phyloP scores from a whole-genome alignment of 108 stramenopile species.

The Skeletonema menzelii region DNA sequence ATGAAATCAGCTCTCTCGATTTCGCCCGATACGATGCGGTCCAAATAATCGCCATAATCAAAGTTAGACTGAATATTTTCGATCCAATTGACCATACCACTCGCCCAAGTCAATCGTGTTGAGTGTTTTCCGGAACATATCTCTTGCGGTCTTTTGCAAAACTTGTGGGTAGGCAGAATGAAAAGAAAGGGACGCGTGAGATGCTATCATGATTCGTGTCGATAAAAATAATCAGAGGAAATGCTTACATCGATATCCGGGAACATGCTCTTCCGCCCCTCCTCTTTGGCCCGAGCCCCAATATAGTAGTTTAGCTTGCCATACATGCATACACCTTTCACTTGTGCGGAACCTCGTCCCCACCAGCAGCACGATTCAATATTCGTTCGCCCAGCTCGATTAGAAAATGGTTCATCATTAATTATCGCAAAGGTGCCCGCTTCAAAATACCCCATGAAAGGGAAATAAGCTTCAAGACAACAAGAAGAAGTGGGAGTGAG shows the following conservation, averaged over 20 bases:
- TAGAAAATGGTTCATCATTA: constrained; percentile 18
- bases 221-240: background rate
- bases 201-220: background rate
- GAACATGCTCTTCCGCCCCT: constrained; percentile 16
- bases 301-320: constrained; percentile 42
- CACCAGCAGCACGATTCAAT: constrained; percentile 28
- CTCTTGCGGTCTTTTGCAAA: constrained; percentile 30
- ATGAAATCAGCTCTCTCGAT: constrained; percentile 5
- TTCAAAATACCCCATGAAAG: constrained; percentile 24
- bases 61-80: constrained; percentile 23
- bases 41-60: constrained; percentile 13
- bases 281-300: constrained; percentile 4
- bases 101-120: constrained; percentile 38
- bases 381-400: background rate
- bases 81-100: constrained; percentile 45
- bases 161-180: background rate
- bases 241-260: constrained; percentile 17
- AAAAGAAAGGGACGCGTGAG: background rate
- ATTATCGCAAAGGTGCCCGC: background rate
- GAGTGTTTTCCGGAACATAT: constrained; percentile 31
- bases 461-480: constrained; percentile 9
- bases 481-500: background rate
- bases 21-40: constrained; percentile 7
- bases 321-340: constrained; percentile 27
- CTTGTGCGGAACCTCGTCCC: constrained; percentile 28